These are phyloP conservation scores for Irpex lacteus DNA, from an alignment of 1,284 basidiomycete genomes.

Conservation along the genomic window DNA sequence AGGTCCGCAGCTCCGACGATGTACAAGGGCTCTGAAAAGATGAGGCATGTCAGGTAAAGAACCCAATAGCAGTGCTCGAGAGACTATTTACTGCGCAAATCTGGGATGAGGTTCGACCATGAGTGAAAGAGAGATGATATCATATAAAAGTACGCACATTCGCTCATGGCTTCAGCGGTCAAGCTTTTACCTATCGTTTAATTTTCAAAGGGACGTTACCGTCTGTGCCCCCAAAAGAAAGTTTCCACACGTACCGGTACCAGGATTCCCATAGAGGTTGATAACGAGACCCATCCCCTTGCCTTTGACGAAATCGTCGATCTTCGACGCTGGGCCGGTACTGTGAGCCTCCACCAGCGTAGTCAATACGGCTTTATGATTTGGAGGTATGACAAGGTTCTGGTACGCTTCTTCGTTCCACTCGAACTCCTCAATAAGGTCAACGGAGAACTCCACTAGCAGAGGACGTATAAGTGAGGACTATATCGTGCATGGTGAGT, in stretches of 20 bases:
- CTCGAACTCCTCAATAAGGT: slow-evolving; percentile 44
- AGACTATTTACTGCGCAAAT: slow-evolving; percentile 24
- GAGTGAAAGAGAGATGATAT: not conserved
- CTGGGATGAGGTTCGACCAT: slow-evolving; percentile 8
- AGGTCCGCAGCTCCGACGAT: slow-evolving; percentile 62
- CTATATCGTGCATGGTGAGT: too few species aligned
- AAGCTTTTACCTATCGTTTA: slow-evolving; percentile 36
- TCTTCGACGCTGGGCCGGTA: slow-evolving; percentile 37
- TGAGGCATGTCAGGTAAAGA: slow-evolving; percentile 47
- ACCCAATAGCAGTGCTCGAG: not conserved
- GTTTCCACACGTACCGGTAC: slow-evolving; percentile 33
- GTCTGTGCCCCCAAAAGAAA: not conserved
- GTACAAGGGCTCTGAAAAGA: slow-evolving; percentile 40
- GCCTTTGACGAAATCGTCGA: slow-evolving; percentile 62
- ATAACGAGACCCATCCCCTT: slow-evolving; percentile 62
- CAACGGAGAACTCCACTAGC: slow-evolving; percentile 54
- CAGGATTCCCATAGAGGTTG: slow-evolving; percentile 61
- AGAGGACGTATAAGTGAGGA: too few species aligned
- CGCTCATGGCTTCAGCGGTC: slow-evolving; percentile 52
- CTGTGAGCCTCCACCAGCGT: slow-evolving; percentile 58
- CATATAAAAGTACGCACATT: slow-evolving; percentile 20
- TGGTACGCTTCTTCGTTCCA: slow-evolving; percentile 60
- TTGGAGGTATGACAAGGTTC: slow-evolving; percentile 55
- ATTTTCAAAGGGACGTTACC: not conserved
- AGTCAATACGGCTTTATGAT: slow-evolving; percentile 51